Base-by-base conservation (phyloP, 2,329 filamentous ascomycete genomes). In the Nigrograna mackinnonii region DNA sequence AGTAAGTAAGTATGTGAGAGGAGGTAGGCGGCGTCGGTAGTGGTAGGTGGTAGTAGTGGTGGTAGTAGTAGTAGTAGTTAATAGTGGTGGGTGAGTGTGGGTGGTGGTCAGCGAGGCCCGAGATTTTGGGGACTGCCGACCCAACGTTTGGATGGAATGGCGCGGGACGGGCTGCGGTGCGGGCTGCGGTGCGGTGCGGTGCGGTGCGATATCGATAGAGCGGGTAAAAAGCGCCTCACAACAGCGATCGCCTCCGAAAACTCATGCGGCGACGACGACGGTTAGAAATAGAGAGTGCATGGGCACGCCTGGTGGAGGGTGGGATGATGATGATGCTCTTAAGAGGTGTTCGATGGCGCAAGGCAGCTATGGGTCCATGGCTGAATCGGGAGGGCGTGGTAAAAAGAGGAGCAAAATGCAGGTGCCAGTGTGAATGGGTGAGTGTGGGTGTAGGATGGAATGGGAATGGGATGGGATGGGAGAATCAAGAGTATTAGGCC, bases 151-250 rank as follows among this genome's bases (percentile, higher is more conserved):
- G n/a, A n/a, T n/a, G n/a, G n/a, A 17, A 9, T 17, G 18, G 17
- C 14, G 17, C 11, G 17, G 12, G 17, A 20, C 28, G 19, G 28
- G n/a, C n/a, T n/a, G 26, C 38, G 14, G 9, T 14, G n/a, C 14
- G 37, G 18, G 22, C 16, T n/a, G 7, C n/a, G 37, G 22, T 6
- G 37, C 16, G 32, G 37, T n/a, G 37, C 39, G 42, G 48, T 17
- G 34, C 42, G 48, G 37, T 43, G 43, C 40, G 48, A 46, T 50
- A 54, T 47, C 49, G 51, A 52, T 46, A 49, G 24, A 28, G 41
- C 36, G 45, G 47, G 39, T 46, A 54, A 49, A 54, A 42, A 37
- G 47, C 20, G 48, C 33, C 41, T 33, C 41, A 37, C 14, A 22
- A 24, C 39, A 39, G 46, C 30, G 44, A 50, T 50, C 41, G 24